These are phyloP conservation scores for Colletotrichum truncatum DNA, from an alignment of 2,329 filamentous ascomycete species.

Conservation along the genomic window DNA sequence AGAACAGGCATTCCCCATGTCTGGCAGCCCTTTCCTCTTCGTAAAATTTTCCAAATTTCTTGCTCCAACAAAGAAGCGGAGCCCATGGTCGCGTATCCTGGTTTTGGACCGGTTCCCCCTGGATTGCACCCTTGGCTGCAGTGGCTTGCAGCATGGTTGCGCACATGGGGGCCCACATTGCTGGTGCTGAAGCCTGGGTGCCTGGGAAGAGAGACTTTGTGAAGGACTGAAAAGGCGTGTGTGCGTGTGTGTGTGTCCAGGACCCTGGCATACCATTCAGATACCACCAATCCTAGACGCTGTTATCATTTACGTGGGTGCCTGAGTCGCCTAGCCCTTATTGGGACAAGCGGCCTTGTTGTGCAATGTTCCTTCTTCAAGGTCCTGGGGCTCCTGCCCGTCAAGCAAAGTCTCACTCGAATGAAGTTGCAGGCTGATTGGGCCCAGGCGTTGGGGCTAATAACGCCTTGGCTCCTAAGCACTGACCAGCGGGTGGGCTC, in stretches of 20 bases:
- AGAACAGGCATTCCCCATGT: conserved; percentile 27
- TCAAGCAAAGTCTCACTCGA: neutral
- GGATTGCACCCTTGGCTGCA: conserved; percentile 13
- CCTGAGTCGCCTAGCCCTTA: neutral
- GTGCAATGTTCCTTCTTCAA: neutral
- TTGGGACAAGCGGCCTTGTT: neutral
- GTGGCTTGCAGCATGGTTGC: conserved; percentile 24
- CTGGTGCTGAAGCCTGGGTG: neutral
- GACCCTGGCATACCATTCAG: neutral
- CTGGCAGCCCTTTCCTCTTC: conserved; percentile 12
- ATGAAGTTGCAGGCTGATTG: conserved; percentile 3
- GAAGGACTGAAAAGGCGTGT: too few relatives aligned
- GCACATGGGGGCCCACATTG: conserved; percentile 2
- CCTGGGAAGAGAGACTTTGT: neutral
- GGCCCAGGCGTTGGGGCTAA: neutral
- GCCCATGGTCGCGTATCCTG: conserved; percentile 4
- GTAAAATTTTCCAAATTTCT: conserved; percentile 29
- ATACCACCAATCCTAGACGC: conserved; percentile 7
- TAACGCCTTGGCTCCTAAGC: neutral
- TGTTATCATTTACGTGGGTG: neutral
- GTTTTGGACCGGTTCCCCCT: conserved; percentile 7
- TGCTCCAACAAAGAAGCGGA: neutral
- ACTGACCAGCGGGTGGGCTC: neutral
- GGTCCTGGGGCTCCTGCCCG: neutral
- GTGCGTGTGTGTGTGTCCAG: neutral